Percentiles rank a stretch among this genome's conserved stretches.
Evolutionary conservation across 1,284 basidiomycete genomes (phyloP).

Genomic region (Peniophora sp.): DNA sequence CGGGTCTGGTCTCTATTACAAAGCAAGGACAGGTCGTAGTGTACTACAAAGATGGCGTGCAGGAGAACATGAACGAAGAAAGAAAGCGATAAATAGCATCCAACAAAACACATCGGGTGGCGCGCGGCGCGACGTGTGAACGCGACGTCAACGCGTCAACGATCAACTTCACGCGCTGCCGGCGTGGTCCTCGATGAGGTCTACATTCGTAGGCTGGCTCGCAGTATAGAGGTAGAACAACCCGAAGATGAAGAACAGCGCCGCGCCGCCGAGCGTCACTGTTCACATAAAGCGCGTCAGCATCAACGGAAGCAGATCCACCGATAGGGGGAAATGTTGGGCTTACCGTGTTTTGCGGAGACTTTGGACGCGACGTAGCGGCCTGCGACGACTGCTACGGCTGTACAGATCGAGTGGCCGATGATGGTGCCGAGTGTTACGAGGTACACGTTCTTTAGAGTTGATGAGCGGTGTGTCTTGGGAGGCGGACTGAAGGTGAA

Average conservation of each 20-base stretch:
- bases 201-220: conserved; percentile 29
- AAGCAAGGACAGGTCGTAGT: no score
- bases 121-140: no score
- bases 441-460: conserved; percentile 58
- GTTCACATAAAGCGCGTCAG: conserved; percentile 6
- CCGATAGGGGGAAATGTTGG: not conserved
- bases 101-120: no score
- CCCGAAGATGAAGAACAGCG: conserved; percentile 80
- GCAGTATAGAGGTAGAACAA: conserved; percentile 71
- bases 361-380: conserved; percentile 90
- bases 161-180: conserved; percentile 1
- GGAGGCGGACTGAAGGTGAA: conserved; percentile 7
- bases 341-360: conserved; percentile 86
- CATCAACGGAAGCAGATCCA: conserved; percentile 2
- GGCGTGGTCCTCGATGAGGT: conserved; percentile 14
- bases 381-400: conserved; percentile 85
- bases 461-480: not conserved
- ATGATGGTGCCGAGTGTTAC: conserved; percentile 87
- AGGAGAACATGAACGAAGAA: no score
- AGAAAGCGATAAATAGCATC: no score
- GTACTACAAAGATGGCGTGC: no score
- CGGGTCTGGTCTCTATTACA: no score
- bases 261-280: conserved; percentile 84
- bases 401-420: conserved; percentile 86
- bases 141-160: no score